Base-by-base conservation (phyloP, 768 basidiomycete genomes). In the Russula sp. region DNA sequence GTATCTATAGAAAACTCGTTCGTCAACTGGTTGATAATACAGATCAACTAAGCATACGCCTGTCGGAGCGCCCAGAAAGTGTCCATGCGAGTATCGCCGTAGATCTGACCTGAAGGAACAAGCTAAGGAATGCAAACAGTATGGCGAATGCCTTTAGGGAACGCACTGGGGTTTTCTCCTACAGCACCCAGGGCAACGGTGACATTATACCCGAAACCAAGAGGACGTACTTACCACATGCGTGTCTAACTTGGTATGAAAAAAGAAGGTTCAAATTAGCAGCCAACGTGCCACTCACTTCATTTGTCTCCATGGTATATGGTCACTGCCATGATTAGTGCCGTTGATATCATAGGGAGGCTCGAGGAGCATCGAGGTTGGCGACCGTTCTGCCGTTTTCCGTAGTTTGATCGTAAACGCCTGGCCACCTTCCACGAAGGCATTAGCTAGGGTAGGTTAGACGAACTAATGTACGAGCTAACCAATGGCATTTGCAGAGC, bases 401-500 rank as follows among this genome's bases (percentile, higher is more conserved):
- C 92, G 83, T 32, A 90, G 81, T 74, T 94, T 95, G 66, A 94
- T 87, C 34, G 84, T 79, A 72, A 84, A 88, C 0, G 85, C 90
- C 70, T 89, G 88, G 0, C 89, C 89, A 53, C 87, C 88, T 80
- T 69, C 57, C 14, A 13, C 27, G 11, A 70, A 45, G 50, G n/a
- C 51, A 37, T 39, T 14, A 69, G 31, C 8, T 20, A 49, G 32
- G 11, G 14, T 13, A 35, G 22, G 20, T 22, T 10, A 16, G 11
- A 47, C 22, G 14, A 45, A 13, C 27, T 20, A 51, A 49, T 3
- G 32, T 14, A 27, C 4, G 34, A 10, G 14, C 54, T 47, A 14
- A 64, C 63, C 63, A 11, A 64, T 64, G 32, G 63, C 63, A 39
- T 64, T 80, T 10, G 77, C 82, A 50, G 84, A 87, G 0, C 90